Percentiles rank a stretch among this genome's conserved stretches.
These are phyloP conservation scores for Citrus trifoliata DNA, from an alignment of 345 rosid species.

Conservation along the genomic window DNA sequence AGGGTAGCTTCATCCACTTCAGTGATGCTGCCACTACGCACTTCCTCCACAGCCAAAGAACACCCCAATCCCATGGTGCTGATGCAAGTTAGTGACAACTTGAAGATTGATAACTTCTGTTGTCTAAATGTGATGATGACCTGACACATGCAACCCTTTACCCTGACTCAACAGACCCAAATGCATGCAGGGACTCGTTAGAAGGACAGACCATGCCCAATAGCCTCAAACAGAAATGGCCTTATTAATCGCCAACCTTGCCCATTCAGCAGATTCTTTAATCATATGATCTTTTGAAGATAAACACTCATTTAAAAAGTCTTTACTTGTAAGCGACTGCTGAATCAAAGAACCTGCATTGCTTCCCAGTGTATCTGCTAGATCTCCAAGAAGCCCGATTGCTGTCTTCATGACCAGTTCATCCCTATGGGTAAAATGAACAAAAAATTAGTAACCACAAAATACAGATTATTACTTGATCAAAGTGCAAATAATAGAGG, in stretches of 20 bases:
- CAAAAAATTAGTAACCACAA: conserved; percentile 1
- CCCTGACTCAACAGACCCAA: conserved; percentile 43
- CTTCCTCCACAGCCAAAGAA: conserved; percentile 16
- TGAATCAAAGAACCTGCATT: conserved; percentile 71
- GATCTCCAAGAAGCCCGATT: conserved; percentile 74
- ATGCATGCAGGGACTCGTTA: conserved; percentile 47
- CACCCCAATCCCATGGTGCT: conserved; percentile 45
- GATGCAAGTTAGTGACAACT: conserved; percentile 48
- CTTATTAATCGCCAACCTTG: conserved; percentile 68
- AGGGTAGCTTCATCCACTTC: conserved; percentile 11
- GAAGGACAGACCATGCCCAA: conserved; percentile 26
- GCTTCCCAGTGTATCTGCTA: conserved; percentile 77
- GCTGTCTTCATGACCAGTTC: conserved; percentile 80
- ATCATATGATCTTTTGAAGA: conserved; percentile 66
- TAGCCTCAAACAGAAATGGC: conserved; percentile 64
- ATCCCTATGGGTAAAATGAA: conserved; percentile 40
- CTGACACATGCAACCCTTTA: conserved; percentile 42
- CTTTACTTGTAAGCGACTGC: conserved; percentile 67
- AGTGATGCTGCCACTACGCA: conserved; percentile 7
- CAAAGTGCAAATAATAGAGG: neutral
- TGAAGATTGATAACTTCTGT: conserved; percentile 29
- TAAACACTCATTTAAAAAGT: conserved; percentile 69
- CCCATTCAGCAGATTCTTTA: conserved; percentile 68
- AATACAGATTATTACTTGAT: neutral
- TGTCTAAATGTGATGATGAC: conserved; percentile 41